Base-by-base conservation (phyloP, 1,284 basidiomycete species). In the Naganishia sp. region DNA sequence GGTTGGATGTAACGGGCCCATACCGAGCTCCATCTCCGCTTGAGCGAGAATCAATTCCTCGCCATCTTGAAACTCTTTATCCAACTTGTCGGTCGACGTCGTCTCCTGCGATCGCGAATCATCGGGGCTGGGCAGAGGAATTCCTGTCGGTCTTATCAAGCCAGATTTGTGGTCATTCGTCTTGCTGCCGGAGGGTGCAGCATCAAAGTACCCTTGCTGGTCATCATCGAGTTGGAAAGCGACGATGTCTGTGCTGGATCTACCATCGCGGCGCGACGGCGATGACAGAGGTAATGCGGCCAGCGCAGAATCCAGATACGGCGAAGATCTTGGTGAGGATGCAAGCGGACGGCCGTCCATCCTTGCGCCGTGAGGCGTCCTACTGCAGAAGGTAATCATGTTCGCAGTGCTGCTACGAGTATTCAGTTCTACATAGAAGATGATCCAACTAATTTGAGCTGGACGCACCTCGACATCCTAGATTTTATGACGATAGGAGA, bases 241-340 rank as follows among this genome's bases (percentile, higher is more conserved):
- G 11, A 61, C 46, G 23, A 61, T 61, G 49, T 61, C 57, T 49
- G 57, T 61, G 48, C 57, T 61, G 4, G 57, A 61, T 23, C 57
- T 23, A 13, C 57, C 57, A 50, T 61, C 23, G 21, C 48, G 45
- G 36, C 28, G 25, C 15, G 57, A 61, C 1, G 57, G 57, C 23
- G 57, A 61, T 23, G 57, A 61, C 16, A 18, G 48, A 6, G 36
- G 13, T 23, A 60, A 6, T 4, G n/a, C 33, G 18, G 48, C 33
- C 31, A 50, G 36, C 13, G 57, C 57, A 9, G 33, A 42, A 33
- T 52, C 57, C 36, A 61, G 15, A 18, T 25, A 23, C 3, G 57
- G 57, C 16, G 57, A 61, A n/a, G 57, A 50, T 7, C 23, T 43
- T 7, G 57, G 57, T 18, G 57, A 52, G 5, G 48, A 50, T 33